A percentile compares a stretch with the other conserved stretches of the same genome.
Conservation (phyloP, 306 rosid species). For the Fagus sylvatica region DNA sequence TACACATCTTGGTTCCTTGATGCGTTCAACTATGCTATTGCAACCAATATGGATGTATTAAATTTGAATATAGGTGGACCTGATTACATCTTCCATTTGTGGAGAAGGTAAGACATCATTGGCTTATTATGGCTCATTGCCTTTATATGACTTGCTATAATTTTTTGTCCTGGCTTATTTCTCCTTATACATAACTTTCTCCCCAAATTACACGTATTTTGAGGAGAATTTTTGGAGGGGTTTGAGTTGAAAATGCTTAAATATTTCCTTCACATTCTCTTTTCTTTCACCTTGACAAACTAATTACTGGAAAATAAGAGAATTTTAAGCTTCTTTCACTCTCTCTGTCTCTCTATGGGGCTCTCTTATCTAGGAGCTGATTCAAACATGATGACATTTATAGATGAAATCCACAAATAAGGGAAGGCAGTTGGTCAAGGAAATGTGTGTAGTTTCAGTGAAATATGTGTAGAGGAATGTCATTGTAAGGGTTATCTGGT, state of each 20-base stretch:
- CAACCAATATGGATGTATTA: conserved; percentile 90
- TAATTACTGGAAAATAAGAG: not conserved
- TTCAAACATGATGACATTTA: too few relatives aligned
- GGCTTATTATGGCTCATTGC: not conserved
- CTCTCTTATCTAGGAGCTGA: not conserved
- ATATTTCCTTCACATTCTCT: too few relatives aligned
- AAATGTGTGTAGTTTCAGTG: not conserved
- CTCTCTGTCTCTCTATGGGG: not conserved
- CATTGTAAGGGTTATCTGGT: too few relatives aligned
- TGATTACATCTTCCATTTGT: conserved; percentile 97
- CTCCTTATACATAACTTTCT: too few relatives aligned
- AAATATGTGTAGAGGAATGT: too few relatives aligned
- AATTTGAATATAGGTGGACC: conserved; percentile 99
- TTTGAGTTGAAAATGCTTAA: not conserved
- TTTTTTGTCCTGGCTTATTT: not conserved
- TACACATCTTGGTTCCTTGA: conserved; percentile 99
- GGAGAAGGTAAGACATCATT: conserved; percentile 64
- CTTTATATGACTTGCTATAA: not conserved
- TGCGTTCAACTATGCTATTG: conserved; percentile 97
- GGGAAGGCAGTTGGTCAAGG: not conserved
- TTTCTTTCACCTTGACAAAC: too few relatives aligned
- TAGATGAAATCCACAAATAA: not conserved
- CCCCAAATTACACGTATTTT: too few relatives aligned
- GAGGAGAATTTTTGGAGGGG: not conserved
- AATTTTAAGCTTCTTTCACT: too few relatives aligned